Evolutionary conservation across 2,329 filamentous ascomycete genomes (phyloP).

Genomic region (Stenocarpella maydis): DNA sequence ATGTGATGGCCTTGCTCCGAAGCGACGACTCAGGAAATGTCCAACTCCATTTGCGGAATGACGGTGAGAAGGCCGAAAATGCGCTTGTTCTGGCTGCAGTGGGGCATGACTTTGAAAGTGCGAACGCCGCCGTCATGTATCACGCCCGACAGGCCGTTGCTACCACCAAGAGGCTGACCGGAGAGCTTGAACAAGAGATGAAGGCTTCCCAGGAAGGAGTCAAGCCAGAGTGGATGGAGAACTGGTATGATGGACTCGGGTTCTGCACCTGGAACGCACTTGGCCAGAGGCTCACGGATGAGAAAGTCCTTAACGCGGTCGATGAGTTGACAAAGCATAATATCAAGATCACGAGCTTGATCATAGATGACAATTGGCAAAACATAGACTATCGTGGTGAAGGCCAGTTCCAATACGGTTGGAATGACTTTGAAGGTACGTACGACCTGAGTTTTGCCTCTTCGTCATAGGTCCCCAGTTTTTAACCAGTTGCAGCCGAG

Average conservation of each 20-base stretch:
- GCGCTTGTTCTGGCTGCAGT: constrained; percentile 75
- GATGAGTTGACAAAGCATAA: constrained; percentile 73
- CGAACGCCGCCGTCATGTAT: constrained; percentile 84
- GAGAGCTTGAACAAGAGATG: constrained; percentile 56
- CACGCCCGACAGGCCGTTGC: constrained; percentile 76
- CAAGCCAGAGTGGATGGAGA: constrained; percentile 75
- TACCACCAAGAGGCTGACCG: constrained; percentile 51
- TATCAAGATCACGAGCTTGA: constrained; percentile 83
- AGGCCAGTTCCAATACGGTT: constrained; percentile 67
- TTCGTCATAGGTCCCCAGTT: not conserved
- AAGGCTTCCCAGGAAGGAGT: constrained; percentile 57
- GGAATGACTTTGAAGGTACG: constrained; percentile 77
- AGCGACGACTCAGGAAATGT: constrained; percentile 72
- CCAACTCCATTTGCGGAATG: constrained; percentile 75
- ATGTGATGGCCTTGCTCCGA: constrained; percentile 75
- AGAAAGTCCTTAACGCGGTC: constrained; percentile 80
- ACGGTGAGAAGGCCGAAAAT: constrained; percentile 62
- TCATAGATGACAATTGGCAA: constrained; percentile 99
- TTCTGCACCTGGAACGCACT: constrained; percentile 98
- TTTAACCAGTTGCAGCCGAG: constrained; percentile 62
- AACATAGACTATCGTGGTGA: constrained; percentile 65
- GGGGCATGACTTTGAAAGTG: constrained; percentile 76
- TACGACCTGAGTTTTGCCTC: not conserved
- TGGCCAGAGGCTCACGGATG: constrained; percentile 81
- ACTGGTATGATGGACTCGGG: constrained; percentile 91